Evolutionary conservation across 495 filamentous ascomycete genomes (phyloP), one percentile per base, ranked within the genome.

Genomic region (Tuber borchii): DNA sequence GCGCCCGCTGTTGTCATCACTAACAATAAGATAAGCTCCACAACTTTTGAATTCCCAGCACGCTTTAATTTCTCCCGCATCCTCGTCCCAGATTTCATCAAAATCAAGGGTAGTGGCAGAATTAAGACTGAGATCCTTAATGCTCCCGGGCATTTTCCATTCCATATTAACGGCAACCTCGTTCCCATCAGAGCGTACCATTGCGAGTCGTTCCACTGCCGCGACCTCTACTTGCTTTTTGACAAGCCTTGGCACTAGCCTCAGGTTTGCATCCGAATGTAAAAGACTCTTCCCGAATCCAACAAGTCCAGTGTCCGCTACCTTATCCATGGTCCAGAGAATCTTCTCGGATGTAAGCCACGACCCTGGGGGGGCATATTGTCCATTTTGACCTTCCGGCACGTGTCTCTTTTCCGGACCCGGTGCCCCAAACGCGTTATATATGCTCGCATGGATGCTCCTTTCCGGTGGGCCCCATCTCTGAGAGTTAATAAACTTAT

Each of bases 21-120:
- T 79, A 22, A 77, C 68, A 31, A 82, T 37, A 65, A 82, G 74
- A 43, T 82, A 72, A 72, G 74, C 46, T 10, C 80, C 80, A n/a
- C 80, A 79, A 51, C 76, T 80, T 48, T 68, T 82, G 43, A 82
- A 82, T 20, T 82, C 80, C 80, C 80, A 82, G 39, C 71, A 80
- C n/a, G 74, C 22, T 65, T 7, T 34, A 34, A 65, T 19, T 16
- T 82, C 73, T 14, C 8, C 46, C 20, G 31, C 68, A 17, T 74
- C 73, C 2, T 78, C 73, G 26, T 81, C 79, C 76, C 71, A 78
- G 44, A 74, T 72, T 4, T 46, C 48, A 43, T 77, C 79, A 14
- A 7, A 31, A 61, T 81, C 79, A 2, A 70, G 44, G 31, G 56
- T n/a, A 39, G 37, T 69, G n/a, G 48, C 69, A 40, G 70, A 51